phyloP scores from a whole-genome alignment of 2,329 filamentous ascomycete species.

The Trichoderma koningiopsis region DNA sequence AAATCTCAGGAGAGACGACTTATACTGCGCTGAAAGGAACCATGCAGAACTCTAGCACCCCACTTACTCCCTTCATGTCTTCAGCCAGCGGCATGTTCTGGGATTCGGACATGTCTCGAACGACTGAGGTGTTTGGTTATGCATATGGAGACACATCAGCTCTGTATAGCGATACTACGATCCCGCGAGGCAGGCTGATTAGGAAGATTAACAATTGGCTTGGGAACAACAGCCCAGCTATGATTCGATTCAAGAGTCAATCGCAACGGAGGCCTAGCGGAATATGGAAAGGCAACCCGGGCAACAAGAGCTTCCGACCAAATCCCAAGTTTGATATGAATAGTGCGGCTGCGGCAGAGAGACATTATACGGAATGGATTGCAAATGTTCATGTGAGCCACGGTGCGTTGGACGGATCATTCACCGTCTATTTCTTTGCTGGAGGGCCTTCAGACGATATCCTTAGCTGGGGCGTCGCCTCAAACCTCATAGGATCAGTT shows the following conservation, averaged over 20 bases:
- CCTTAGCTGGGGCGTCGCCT: slow-evolving; percentile 52
- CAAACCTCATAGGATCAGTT: slow-evolving; percentile 63
- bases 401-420: slow-evolving; percentile 62
- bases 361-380: slow-evolving; percentile 64
- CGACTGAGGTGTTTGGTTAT: slow-evolving; percentile 68
- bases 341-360: slow-evolving; percentile 40
- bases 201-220: slow-evolving; percentile 56
- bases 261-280: neutral
- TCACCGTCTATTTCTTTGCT: slow-evolving; percentile 67
- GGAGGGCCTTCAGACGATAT: slow-evolving; percentile 53
- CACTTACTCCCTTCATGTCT: slow-evolving; percentile 68
- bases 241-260: slow-evolving; percentile 25
- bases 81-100: slow-evolving; percentile 63
- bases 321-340: slow-evolving; percentile 33
- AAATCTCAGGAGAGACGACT: slow-evolving; percentile 56
- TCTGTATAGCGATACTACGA: slow-evolving; percentile 31
- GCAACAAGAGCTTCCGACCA: slow-evolving; percentile 24
- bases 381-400: slow-evolving; percentile 66
- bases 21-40: slow-evolving; percentile 61
- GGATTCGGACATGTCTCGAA: slow-evolving; percentile 64
- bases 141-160: slow-evolving; percentile 66
- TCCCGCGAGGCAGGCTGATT: slow-evolving; percentile 40
- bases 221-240: slow-evolving; percentile 37
- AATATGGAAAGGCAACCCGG: neutral
- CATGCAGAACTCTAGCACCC: slow-evolving; percentile 56